Evolutionary conservation across 257 asterid genomes (phyloP).

Genomic region (Penstemon newberryi): DNA sequence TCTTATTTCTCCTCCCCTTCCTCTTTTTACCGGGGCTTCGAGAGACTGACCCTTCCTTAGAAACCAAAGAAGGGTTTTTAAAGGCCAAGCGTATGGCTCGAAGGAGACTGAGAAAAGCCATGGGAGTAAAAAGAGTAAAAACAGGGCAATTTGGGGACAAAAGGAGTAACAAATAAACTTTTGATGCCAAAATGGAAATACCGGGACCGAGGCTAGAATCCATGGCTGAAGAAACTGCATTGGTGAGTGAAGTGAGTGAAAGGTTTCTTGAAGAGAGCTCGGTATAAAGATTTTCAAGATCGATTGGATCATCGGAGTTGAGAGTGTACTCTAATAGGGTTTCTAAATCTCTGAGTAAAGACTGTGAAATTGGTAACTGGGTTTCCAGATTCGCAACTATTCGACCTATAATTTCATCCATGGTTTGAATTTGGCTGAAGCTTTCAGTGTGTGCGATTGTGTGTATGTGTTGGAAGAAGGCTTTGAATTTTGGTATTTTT

Average conservation of each 20-base stretch:
- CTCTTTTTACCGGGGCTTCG: constrained; percentile 41
- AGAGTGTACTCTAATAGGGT: constrained; percentile 56
- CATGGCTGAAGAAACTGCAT: constrained; percentile 63
- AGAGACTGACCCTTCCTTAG: constrained; percentile 34
- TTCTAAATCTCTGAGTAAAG: constrained; percentile 54
- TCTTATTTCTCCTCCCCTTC: constrained; percentile 47
- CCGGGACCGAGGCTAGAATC: constrained; percentile 53
- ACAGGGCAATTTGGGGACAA: constrained; percentile 85
- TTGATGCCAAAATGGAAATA: constrained; percentile 64
- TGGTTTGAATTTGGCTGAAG: constrained; percentile 34
- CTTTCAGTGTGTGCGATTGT: constrained; percentile 1
- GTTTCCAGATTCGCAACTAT: constrained; percentile 57
- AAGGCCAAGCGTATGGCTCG: constrained; percentile 65
- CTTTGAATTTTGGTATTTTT: constrained; percentile 43
- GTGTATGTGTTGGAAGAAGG: constrained; percentile 4
- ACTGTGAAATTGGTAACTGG: constrained; percentile 45
- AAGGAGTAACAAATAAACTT: constrained; percentile 67
- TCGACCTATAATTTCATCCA: constrained; percentile 65
- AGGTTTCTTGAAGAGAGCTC: constrained; percentile 70
- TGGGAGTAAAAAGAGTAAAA: constrained; percentile 81
- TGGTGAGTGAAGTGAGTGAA: constrained; percentile 39
- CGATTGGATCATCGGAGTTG: constrained; percentile 52
- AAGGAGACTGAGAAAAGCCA: constrained; percentile 76
- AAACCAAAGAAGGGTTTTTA: constrained; percentile 40
- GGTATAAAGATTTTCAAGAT: constrained; percentile 48